phyloP scores from a whole-genome alignment of 1,139 yeast species.

The Pichia terricola region DNA sequence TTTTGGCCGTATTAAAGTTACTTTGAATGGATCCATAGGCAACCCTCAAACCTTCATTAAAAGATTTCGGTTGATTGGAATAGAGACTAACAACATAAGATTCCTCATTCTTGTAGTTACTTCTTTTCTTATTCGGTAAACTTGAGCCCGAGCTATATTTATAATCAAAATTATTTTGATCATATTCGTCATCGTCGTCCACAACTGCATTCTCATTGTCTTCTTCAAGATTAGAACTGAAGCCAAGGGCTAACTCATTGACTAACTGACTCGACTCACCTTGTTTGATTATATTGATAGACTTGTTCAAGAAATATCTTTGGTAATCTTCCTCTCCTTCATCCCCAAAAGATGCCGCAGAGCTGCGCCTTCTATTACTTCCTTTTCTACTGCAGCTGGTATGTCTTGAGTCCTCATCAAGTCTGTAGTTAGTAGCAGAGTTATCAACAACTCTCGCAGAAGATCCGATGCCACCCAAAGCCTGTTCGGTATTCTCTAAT shows the following conservation, averaged over 20 bases:
- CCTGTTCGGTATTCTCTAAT: constrained; percentile 71
- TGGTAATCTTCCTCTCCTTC: constrained; percentile 18
- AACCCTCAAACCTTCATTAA: constrained; percentile 60
- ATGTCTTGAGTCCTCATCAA: neutral
- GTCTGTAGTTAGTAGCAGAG: neutral
- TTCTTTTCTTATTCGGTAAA: constrained; percentile 2
- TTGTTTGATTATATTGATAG: neutral
- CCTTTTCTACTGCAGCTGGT: neutral
- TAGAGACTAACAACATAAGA: constrained; percentile 60
- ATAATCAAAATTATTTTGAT: neutral
- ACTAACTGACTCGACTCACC: neutral
- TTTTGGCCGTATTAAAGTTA: constrained; percentile 57
- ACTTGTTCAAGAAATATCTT: constrained; percentile 3
- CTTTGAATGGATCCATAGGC: constrained; percentile 69
- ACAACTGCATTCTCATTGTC: constrained; percentile 7
- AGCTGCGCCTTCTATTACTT: constrained; percentile 7
- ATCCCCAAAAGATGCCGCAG: constrained; percentile 19
- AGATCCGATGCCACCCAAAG: constrained; percentile 60
- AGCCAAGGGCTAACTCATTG: constrained; percentile 15
- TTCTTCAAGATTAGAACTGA: neutral
- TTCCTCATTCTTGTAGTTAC: constrained; percentile 22
- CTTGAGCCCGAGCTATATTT: constrained; percentile 7
- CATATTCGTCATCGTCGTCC: constrained; percentile 1
- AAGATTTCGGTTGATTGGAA: constrained; percentile 71
- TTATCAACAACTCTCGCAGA: constrained; percentile 28